Conservation (phyloP, 2,329 filamentous ascomycete genomes). For the Talaromyces sp. region DNA sequence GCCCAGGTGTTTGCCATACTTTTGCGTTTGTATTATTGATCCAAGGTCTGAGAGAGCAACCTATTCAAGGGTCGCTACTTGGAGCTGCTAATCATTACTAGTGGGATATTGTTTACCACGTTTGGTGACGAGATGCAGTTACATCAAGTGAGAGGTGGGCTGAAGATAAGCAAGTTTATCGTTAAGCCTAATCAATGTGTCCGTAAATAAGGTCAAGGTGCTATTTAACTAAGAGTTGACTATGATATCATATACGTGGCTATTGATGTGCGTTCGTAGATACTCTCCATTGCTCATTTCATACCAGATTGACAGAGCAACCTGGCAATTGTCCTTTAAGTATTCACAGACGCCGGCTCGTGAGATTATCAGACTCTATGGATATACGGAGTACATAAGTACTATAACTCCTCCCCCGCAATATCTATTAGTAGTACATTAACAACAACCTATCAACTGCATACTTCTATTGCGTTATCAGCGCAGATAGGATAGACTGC, state of each 20-base stretch:
- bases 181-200: too few species aligned
- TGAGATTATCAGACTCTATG: background rate
- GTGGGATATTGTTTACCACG: background rate
- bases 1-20: background rate
- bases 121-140: slow-evolving; percentile 12
- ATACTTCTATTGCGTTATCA: background rate
- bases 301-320: background rate
- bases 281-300: background rate
- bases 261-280: background rate
- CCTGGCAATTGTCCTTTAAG: too few species aligned
- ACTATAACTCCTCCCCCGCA: background rate
- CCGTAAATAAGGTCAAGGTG: background rate
- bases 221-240: background rate
- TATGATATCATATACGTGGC: background rate
- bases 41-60: background rate
- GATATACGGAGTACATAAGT: too few species aligned
- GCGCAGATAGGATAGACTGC: background rate
- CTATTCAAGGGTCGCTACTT: background rate
- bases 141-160: background rate
- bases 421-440: background rate
- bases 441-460: background rate
- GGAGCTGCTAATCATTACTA: background rate
- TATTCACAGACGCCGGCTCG: background rate
- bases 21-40: background rate
- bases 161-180: background rate